Conservation (phyloP, 192 early-diverging fungal species). For the Irineochytrium annulatum region DNA sequence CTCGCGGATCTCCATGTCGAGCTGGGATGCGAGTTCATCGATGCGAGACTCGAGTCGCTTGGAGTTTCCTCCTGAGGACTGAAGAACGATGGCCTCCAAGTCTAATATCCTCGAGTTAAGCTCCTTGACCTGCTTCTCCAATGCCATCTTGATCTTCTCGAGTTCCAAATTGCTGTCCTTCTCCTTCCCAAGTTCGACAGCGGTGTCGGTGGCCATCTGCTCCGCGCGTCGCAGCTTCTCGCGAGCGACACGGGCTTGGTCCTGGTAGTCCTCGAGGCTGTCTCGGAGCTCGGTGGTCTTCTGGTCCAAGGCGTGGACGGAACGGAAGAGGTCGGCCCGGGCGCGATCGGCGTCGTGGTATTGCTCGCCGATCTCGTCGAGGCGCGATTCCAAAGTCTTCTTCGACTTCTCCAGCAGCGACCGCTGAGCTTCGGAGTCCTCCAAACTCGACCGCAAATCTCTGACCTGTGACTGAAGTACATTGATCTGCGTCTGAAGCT, state of each 20-base stretch:
- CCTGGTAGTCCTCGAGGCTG: conserved; percentile 70
- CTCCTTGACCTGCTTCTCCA: conserved; percentile 86
- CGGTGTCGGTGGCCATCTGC: conserved; percentile 57
- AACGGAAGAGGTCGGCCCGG: conserved; percentile 66
- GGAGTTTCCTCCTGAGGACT: conserved; percentile 47
- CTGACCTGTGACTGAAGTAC: conserved; percentile 49
- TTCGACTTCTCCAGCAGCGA: conserved; percentile 65
- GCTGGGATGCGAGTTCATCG: conserved; percentile 54
- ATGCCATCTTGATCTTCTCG: conserved; percentile 52
- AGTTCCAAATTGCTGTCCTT: conserved; percentile 47
- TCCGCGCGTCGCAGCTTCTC: conserved; percentile 69
- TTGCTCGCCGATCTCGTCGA: conserved; percentile 71
- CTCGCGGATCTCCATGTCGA: conserved; percentile 62
- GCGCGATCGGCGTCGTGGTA: conserved; percentile 64
- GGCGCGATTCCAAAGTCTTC: conserved; percentile 63
- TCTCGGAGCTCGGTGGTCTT: conserved; percentile 70
- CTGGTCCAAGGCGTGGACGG: conserved; percentile 64
- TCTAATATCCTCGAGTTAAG: conserved; percentile 70
- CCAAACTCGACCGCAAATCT: conserved; percentile 51
- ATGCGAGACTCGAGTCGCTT: conserved; percentile 57
- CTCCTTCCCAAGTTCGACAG: conserved; percentile 74
- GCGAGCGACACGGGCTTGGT: conserved; percentile 54
- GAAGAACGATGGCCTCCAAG: conserved; percentile 63
- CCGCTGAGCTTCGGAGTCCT: conserved; percentile 67
- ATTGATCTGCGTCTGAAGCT: conserved; percentile 58